Evolutionary conservation across 768 basidiomycete genomes (phyloP).

Genomic region (Phanerochaete sordida): DNA sequence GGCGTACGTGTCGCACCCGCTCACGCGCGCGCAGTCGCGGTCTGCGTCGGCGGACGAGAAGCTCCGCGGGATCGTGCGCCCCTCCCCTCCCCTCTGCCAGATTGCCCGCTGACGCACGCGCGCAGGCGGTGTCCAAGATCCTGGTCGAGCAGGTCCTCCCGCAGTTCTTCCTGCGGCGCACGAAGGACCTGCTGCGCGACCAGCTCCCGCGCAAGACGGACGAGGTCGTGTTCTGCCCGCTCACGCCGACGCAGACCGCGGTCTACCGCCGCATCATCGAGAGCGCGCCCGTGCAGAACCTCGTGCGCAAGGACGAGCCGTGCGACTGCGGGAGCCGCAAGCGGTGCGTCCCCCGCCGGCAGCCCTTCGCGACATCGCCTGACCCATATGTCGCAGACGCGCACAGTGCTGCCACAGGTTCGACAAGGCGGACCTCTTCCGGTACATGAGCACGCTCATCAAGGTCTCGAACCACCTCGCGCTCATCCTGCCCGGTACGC

Average conservation of each 20-base stretch:
- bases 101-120: constrained; percentile 46
- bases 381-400: constrained; percentile 36
- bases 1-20: constrained; percentile 61
- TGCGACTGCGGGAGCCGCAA: constrained; percentile 68
- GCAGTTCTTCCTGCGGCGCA: constrained; percentile 78
- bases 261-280: constrained; percentile 72
- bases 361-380: background rate
- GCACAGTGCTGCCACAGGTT: constrained; percentile 54
- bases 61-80: background rate
- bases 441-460: constrained; percentile 77
- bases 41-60: constrained; percentile 57
- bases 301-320: constrained; percentile 64
- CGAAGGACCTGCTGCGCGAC: constrained; percentile 71
- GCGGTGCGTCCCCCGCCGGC: constrained; percentile 37
- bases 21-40: constrained; percentile 65
- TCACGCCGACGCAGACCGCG: constrained; percentile 63
- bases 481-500: constrained; percentile 77
- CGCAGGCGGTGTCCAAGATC: constrained; percentile 55
- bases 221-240: constrained; percentile 90
- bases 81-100: background rate
- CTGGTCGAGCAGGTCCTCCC: constrained; percentile 73
- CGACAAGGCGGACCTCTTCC: constrained; percentile 56
- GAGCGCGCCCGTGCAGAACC: constrained; percentile 63
- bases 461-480: constrained; percentile 88
- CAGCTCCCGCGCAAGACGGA: constrained; percentile 91